Evolutionary conservation across 148 eudicot genomes (phyloP), one percentile per base, ranked within the genome.

Genomic region (Euryodendron excelsum): DNA sequence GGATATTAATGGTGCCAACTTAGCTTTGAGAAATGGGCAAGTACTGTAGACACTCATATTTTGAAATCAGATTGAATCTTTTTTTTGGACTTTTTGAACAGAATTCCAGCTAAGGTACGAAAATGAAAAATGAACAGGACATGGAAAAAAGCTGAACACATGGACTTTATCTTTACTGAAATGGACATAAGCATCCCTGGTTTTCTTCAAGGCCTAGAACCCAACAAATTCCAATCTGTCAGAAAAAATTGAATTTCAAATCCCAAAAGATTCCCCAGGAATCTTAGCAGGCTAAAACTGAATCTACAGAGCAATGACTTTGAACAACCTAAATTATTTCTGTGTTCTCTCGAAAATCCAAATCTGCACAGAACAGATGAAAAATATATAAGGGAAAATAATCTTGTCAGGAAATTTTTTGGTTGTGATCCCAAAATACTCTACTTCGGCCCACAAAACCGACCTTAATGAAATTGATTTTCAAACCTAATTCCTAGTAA

Each of bases 211-310:
- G 20, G 39, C 47, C 30, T 66, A 33, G 63, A 66, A 77, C 72
- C 72, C 60, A 66, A 52, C 79, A 77, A 63, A 77, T 77, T 77
- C 73, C 79, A 33, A 63, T 53, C 61, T 65, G 59, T 66, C 73
- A 77, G 47, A 52, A 23, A 77, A 50, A 47, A 44, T 37, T 20
- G 45, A 65, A 63, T 64, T 77, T 0, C 72, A 77, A 77, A 66
- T 65, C 39, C 79, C 79, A 21, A 65, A 63, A 31, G 71, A 68
- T 25, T 77, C 52, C 72, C 33, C 47, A n/a, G 31, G 63, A 66
- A 50, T 52, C 44, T 21, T 25, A 60, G 47, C 27, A 62, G 52
- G 78, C 39, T 62, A 47, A 72, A 72, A 48, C 39, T 4, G 56
- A 70, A 70, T 34, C 15, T 44, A 33, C 65, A 73, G 77, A 73